A percentile compares a stretch with the other conserved stretches of the same genome.
These are phyloP conservation scores for Kwoniella newhampshirensis DNA, from an alignment of 768 basidiomycete species.

Conservation along the genomic window DNA sequence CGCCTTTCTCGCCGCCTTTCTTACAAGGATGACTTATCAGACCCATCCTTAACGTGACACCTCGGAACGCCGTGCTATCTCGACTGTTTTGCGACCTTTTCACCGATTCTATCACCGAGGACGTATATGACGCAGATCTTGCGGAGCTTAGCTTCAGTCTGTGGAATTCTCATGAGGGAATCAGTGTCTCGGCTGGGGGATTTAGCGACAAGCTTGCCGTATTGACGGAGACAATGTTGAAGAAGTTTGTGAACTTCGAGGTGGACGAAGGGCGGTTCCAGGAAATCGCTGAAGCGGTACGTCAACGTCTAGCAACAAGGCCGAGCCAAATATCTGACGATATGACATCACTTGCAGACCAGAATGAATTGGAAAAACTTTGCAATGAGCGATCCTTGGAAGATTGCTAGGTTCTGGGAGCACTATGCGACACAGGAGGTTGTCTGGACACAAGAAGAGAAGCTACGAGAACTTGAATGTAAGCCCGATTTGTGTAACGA, in stretches of 20 bases:
- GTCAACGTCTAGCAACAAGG: constrained; percentile 16
- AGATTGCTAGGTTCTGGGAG: constrained; percentile 72
- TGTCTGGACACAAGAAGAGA: constrained; percentile 75
- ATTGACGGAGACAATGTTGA: constrained; percentile 69
- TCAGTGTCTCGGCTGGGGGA: constrained; percentile 70
- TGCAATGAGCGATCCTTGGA: constrained; percentile 77
- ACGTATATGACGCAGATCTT: constrained; percentile 85
- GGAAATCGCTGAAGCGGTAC: constrained; percentile 80
- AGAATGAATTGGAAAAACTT: constrained; percentile 77
- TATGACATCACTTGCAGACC: constrained; percentile 59
- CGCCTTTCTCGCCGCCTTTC: no score
- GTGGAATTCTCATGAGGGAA: constrained; percentile 63
- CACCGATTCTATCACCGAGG: constrained; percentile 83
- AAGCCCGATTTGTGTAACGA: constrained; percentile 50
- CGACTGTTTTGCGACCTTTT: constrained; percentile 84
- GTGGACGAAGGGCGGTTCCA: constrained; percentile 71
- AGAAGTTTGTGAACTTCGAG: constrained; percentile 65
- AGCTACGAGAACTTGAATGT: constrained; percentile 72
- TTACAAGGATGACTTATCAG: constrained; percentile 25
- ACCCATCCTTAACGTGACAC: constrained; percentile 56
- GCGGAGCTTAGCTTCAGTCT: constrained; percentile 81
- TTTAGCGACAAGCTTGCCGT: constrained; percentile 87
- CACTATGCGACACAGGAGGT: constrained; percentile 67
- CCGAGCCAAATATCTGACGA: constrained; percentile 4
- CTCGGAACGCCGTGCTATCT: constrained; percentile 71